Evolutionary conservation across 163 green algal species (phyloP).

Genomic region (Scenedesmus sp.): DNA sequence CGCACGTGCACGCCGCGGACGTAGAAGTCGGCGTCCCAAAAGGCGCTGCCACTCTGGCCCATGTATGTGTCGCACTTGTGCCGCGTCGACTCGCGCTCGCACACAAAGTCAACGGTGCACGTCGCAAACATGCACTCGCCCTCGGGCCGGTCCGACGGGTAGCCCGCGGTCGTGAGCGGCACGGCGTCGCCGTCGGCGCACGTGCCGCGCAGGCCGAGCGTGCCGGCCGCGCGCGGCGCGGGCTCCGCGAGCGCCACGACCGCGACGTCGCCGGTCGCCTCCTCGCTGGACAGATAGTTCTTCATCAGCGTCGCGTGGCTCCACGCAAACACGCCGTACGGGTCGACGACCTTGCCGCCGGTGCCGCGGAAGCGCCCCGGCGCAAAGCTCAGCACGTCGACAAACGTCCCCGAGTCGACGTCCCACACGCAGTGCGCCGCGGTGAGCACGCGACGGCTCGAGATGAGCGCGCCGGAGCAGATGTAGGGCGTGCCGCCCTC

Average conservation of each 20-base stretch:
- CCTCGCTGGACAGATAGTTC: slow-evolving; percentile 36
- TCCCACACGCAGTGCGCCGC: slow-evolving; percentile 50
- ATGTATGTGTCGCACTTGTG: slow-evolving; percentile 49
- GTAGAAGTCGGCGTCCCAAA: slow-evolving; percentile 37
- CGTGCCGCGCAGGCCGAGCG: slow-evolving; percentile 24
- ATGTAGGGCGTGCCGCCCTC: slow-evolving; percentile 5
- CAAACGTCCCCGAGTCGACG: slow-evolving; percentile 23
- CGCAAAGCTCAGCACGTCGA: slow-evolving; percentile 26
- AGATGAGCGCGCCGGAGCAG: slow-evolving; percentile 41
- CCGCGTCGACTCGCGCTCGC: slow-evolving; percentile 11
- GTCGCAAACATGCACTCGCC: slow-evolving; percentile 44
- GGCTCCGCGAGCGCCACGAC: slow-evolving; percentile 11
- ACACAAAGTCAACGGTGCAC: slow-evolving; percentile 36
- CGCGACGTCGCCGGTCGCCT: slow-evolving; percentile 25
- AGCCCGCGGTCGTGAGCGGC: slow-evolving; percentile 48
- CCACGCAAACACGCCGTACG: slow-evolving; percentile 36
- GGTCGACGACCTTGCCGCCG: slow-evolving; percentile 28
- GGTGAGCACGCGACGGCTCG: slow-evolving; percentile 34
- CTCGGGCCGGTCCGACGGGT: slow-evolving; percentile 47
- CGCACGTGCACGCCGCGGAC: slow-evolving; percentile 45
- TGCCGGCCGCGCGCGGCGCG: neutral
- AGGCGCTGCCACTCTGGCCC: slow-evolving; percentile 36
- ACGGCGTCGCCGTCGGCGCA: neutral
- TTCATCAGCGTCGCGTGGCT: slow-evolving; percentile 32
- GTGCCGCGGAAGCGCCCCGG: slow-evolving; percentile 18